Evolutionary conservation across 2,329 filamentous ascomycete genomes (phyloP).

Genomic region (Arachnopeziza araneosa): DNA sequence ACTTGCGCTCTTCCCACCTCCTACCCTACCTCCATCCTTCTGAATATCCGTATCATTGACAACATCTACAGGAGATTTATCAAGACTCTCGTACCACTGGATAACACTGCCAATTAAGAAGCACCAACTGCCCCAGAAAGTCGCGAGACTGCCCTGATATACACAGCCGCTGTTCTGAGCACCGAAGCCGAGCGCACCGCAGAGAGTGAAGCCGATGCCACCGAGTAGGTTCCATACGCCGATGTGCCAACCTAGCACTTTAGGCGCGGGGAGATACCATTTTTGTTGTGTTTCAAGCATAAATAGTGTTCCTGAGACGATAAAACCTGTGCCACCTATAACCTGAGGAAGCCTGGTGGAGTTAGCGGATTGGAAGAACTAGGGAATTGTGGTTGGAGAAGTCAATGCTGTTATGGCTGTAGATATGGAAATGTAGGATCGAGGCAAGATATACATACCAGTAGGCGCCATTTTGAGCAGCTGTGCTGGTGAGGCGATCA

Average conservation of each 20-base stretch:
- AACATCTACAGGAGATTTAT: conserved; percentile 41
- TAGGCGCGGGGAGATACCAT: conserved; percentile 55
- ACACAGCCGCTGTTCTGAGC: conserved; percentile 35
- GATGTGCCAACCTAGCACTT: conserved; percentile 60
- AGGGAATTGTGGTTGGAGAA: background rate
- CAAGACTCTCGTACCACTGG: conserved; percentile 44
- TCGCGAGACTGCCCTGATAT: conserved; percentile 45
- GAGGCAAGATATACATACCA: conserved; percentile 36
- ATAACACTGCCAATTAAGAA: conserved; percentile 43
- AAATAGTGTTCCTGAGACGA: conserved; percentile 52
- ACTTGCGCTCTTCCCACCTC: background rate
- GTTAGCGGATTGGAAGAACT: background rate
- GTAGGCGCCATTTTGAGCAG: conserved; percentile 48
- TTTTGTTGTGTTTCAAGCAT: conserved; percentile 60
- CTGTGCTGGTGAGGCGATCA: conserved; percentile 39
- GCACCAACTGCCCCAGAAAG: conserved; percentile 45
- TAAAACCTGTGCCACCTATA: conserved; percentile 56
- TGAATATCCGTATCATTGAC: conserved; percentile 22
- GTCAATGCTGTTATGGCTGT: background rate
- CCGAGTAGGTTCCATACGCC: conserved; percentile 62
- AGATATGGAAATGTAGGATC: background rate
- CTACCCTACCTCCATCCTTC: conserved; percentile 11
- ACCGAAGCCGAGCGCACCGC: conserved; percentile 50
- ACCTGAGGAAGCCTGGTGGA: conserved; percentile 43
- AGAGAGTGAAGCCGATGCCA: conserved; percentile 54